Conservation (phyloP, 2,329 filamentous ascomycete species). For the Neonectria hederae region DNA sequence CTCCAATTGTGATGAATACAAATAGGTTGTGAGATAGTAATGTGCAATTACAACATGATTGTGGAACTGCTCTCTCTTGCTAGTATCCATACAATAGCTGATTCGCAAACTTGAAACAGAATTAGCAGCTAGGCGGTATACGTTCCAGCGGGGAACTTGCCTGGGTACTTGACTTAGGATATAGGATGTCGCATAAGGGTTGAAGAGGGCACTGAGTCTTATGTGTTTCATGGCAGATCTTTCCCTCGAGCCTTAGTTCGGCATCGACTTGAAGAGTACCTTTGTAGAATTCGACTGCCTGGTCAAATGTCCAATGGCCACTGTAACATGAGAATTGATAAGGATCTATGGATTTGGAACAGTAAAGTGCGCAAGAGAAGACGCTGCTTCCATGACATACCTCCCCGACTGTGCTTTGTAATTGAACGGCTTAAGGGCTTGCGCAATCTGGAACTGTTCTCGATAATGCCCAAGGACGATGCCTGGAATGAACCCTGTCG, state of each 20-base stretch:
- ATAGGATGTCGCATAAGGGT: slow-evolving; percentile 42
- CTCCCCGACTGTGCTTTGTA: slow-evolving; percentile 20
- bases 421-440: slow-evolving; percentile 14
- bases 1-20: neutral
- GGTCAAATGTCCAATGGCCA: slow-evolving; percentile 44
- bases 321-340: slow-evolving; percentile 27
- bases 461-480: slow-evolving; percentile 10
- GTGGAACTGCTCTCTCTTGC: no score
- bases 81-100: neutral
- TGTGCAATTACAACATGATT: neutral
- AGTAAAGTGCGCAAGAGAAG: neutral
- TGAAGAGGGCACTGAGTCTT: slow-evolving; percentile 24
- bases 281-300: slow-evolving; percentile 47
- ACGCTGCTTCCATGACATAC: neutral
- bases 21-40: neutral
- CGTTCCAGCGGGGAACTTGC: slow-evolving; percentile 26
- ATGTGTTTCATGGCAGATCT: slow-evolving; percentile 43
- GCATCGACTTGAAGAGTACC: slow-evolving; percentile 43
- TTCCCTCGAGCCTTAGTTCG: slow-evolving; percentile 43
- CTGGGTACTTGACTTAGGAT: slow-evolving; percentile 44
- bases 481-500: slow-evolving; percentile 7
- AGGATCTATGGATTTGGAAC: neutral
- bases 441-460: slow-evolving; percentile 16
- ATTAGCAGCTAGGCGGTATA: neutral
- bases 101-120: slow-evolving; percentile 30